Evolutionary conservation across 768 basidiomycete genomes (phyloP), one percentile per base, ranked within the genome.

Genomic region (Boletus subcaerulescens): DNA sequence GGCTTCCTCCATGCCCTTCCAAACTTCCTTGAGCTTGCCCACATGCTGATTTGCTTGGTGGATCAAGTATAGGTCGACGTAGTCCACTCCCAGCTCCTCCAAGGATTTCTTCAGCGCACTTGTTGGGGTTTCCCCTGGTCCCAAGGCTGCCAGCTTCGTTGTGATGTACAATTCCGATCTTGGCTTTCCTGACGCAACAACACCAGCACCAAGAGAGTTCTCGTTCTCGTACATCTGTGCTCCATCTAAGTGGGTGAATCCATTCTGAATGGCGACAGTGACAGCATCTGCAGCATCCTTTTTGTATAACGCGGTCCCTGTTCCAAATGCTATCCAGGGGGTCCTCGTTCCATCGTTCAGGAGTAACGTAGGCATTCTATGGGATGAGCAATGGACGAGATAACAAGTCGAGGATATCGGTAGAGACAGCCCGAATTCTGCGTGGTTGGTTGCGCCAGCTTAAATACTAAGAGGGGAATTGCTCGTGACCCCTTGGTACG

Each of bases 41-140:
- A 60, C 68, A 43, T 75, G 71, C 4, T 67, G 54, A 6, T 53
- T 60, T 4, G 83, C 73, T 42, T 60, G 63, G 61, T 89, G 88
- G 49, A 91, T 74, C 53, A 89, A 71, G 69, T 81, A 88, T 52
- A 87, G 66, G 63, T 88, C 85, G 13, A 88, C 82, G 42, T 77
- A 77, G 51, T 81, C 74, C 49, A 84, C 67, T 13, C 76, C 69
- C 5, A 89, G 72, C 62, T 79, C 80, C 62, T 74, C 65, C 46
- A 90, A 67, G 10, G 84, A 86, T n/a, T 67, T 72, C 38, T 77
- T 61, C 12, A 91, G 65, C 0, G 78, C 72, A 5, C 75, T 72
- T 48, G 72, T 76, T 33, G 87, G 80, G 3, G 75, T 77, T 57
- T 76, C 68, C 10, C 78, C 77, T 0, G 73, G 70, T 9, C 59